These are phyloP conservation scores for Hypocreales sp. DNA, from an alignment of 2,329 filamentous ascomycete genomes.

Conservation along the genomic window DNA sequence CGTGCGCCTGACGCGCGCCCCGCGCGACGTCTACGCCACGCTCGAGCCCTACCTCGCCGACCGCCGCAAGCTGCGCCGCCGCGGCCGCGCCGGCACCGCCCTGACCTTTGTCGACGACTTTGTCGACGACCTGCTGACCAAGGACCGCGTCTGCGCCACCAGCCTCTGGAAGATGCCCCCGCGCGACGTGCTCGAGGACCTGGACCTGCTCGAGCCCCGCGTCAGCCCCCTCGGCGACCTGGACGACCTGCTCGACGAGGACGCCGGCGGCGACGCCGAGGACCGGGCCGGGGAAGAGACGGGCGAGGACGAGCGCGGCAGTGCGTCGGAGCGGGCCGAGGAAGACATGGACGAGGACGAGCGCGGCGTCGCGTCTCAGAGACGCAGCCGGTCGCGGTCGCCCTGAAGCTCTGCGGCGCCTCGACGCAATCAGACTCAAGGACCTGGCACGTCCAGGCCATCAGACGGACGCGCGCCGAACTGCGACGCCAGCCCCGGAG, in stretches of 20 bases:
- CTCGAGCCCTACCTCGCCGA: conserved; percentile 78
- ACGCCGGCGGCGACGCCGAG: conserved; percentile 23
- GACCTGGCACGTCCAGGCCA: no score
- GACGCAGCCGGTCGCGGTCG: conserved; percentile 10
- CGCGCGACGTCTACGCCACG: conserved; percentile 63
- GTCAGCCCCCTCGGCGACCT: conserved; percentile 71
- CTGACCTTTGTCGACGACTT: conserved; percentile 84
- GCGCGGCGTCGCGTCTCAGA: no score
- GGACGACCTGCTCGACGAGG: conserved; percentile 52
- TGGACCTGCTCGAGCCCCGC: conserved; percentile 74
- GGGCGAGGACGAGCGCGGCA: no score
- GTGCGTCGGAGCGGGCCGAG: no score
- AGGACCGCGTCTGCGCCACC: conserved; percentile 82
- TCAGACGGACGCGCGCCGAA: no score
- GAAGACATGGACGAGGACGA: conserved; percentile 24
- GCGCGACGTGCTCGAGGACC: conserved; percentile 69
- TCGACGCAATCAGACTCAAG: no score
- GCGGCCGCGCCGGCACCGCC: conserved; percentile 48
- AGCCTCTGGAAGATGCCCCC: conserved; percentile 84
- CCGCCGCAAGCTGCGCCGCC: conserved; percentile 64
- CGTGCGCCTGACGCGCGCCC: conserved; percentile 70
- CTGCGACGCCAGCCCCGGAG: no score
- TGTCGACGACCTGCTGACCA: conserved; percentile 77
- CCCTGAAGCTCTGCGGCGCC: no score
- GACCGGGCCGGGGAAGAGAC: conserved; percentile 7